Evolutionary conservation across 176 grass and related monocot species (phyloP), one percentile per base, ranked within the genome.

Genomic region (Thalia dealbata): DNA sequence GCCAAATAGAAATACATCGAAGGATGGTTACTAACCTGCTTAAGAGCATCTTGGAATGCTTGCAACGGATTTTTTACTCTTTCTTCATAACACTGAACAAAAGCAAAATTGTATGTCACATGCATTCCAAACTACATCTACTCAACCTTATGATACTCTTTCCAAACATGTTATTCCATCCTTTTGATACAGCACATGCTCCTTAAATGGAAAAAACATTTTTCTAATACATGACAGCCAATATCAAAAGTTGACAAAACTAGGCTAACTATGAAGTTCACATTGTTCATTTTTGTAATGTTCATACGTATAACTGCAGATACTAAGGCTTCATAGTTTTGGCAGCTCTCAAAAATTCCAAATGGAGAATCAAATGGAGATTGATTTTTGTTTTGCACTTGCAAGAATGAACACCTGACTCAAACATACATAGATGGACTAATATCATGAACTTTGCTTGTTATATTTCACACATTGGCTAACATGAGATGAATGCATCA

Each of bases 21-120:
- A 52, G 3, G 25, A 18, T 25, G 25, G 14, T 25, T 51, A 50
- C 2, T 69, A 64, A 84, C 82, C 82, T 84, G 70, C 26, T 80
- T 74, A 52, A 84, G 77, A 80, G 82, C 82, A 16, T 84, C 82
- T 84, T 79, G 82, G 67, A 84, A 84, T 29, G 60, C 19, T 76
- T 79, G 60, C 44, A 64, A 70, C 64, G 29, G 77, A 54, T 68
- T 80, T 76, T 67, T 73, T 52, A 77, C 71, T 73, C 82, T 80
- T 80, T 84, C 82, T 80, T 80, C 77, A 50, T 76, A 84, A 58
- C 70, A 84, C 82, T 84, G 60, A 65, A 62, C 46, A 69, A 32
- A 32, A 16, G 30, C 7, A 32, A 65, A 18, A 65, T 65, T 65
- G 28, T 15, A 61, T 10, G 21, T 61, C 25, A 24, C 56, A 23